Evolutionary conservation across 1,284 basidiomycete genomes (phyloP).

Genomic region (Ceraceosorus guamensis): DNA sequence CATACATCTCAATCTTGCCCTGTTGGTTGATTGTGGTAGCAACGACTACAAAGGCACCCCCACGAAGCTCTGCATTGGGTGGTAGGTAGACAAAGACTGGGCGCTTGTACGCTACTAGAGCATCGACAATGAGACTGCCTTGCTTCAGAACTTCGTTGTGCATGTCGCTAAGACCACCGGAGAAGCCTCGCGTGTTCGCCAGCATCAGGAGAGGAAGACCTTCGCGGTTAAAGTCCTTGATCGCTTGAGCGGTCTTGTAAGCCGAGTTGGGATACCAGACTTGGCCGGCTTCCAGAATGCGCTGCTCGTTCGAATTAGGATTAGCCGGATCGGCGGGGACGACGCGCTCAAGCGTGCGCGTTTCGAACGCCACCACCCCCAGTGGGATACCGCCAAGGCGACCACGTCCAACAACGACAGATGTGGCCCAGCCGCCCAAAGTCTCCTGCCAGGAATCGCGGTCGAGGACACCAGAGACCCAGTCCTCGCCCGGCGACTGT

Average conservation of each 20-base stretch:
- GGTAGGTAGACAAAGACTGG: conserved; percentile 99
- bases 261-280: conserved; percentile 99
- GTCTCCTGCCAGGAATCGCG: conserved; percentile 94
- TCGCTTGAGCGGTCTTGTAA: conserved; percentile 99
- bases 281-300: conserved; percentile 97
- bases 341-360: conserved; percentile 91
- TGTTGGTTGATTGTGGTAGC: conserved; percentile 90
- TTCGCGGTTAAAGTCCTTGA: conserved; percentile 97
- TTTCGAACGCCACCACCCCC: conserved; percentile 96
- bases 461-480: conserved; percentile 77
- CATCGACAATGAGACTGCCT: conserved; percentile 76
- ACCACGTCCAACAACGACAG: conserved; percentile 70
- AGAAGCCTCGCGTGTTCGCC: conserved; percentile 99
- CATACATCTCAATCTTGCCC: conserved; percentile 84
- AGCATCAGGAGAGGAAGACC: conserved; percentile 95
- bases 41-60: conserved; percentile 98
- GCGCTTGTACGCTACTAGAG: conserved; percentile 90
- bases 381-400: conserved; percentile 93
- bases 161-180: conserved; percentile 98
- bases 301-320: conserved; percentile 90
- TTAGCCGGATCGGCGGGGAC: conserved; percentile 99
- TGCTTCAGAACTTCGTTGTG: conserved; percentile 50
- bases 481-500: conserved; percentile 58
- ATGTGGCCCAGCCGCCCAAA: conserved; percentile 52
- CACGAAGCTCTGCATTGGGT: conserved; percentile 95